phyloP scores from a whole-genome alignment of 306 rosid genomes.

The Carpinus viminea region DNA sequence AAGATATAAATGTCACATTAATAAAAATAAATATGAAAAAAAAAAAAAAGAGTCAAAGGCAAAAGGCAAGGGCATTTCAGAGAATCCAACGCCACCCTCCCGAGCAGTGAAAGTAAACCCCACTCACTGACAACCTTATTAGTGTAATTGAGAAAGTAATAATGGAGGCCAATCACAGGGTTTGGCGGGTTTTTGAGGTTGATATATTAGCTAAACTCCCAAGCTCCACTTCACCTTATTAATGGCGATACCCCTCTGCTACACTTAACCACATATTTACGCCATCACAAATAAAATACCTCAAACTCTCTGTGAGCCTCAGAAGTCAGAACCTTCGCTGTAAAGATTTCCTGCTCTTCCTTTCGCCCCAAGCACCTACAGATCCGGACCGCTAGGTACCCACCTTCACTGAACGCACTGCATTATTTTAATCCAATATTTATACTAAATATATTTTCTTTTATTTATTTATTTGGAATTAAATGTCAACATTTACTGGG shows the following conservation, averaged over 20 bases:
- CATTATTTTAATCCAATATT: conserved; percentile 8
- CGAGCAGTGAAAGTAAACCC: background rate
- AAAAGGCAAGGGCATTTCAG: background rate
- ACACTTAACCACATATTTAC: conserved; percentile 35
- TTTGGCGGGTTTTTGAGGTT: conserved; percentile 57
- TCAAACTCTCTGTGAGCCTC: background rate
- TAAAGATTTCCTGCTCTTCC: conserved; percentile 39
- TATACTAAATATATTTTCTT: background rate
- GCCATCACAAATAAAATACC: conserved; percentile 12
- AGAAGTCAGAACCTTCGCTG: conserved; percentile 28
- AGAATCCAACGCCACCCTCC: background rate
- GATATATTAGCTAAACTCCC: conserved; percentile 38
- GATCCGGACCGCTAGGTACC: conserved; percentile 42
- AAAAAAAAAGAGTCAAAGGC: background rate
- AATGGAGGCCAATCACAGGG: conserved; percentile 18
- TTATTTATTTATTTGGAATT: background rate
- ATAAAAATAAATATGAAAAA: no score
- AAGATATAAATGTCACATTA: no score
- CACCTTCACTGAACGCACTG: conserved; percentile 1
- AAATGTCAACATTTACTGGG: conserved; percentile 14
- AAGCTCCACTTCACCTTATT: conserved; percentile 50
- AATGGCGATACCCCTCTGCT: conserved; percentile 29
- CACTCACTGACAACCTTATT: background rate
- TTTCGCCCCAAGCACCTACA: conserved; percentile 45
- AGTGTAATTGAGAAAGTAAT: conserved; percentile 7